Percentiles rank a stretch among this genome's conserved stretches.
phyloP scores from a whole-genome alignment of 139 green algal species.

The Picochlorum costavermella region DNA sequence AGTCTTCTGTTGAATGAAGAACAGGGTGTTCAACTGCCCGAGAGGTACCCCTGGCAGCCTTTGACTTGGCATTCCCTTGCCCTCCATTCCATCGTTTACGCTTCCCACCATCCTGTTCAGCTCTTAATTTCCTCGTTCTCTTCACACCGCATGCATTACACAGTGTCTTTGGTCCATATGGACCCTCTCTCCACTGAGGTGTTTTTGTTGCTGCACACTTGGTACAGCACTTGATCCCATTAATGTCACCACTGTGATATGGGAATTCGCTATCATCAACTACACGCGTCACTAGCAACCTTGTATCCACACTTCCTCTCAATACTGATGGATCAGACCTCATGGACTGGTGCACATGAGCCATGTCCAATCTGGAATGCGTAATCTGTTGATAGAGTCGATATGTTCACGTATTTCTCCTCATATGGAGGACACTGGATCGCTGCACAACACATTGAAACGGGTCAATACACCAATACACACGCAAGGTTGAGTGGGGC shows the following conservation, averaged over 20 bases:
- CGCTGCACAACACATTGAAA: too few species aligned
- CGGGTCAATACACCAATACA: too few species aligned
- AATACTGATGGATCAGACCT: too few species aligned
- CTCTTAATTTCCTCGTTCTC: constrained; percentile 33
- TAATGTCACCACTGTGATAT: constrained; percentile 2
- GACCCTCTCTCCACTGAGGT: constrained; percentile 51
- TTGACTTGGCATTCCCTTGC: background rate
- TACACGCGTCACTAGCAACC: too few species aligned
- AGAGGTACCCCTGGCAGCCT: background rate
- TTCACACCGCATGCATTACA: constrained; percentile 48
- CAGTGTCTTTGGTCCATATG: constrained; percentile 44
- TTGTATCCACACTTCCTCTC: too few species aligned
- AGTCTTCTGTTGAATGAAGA: constrained; percentile 11
- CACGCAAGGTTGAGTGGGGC: too few species aligned
- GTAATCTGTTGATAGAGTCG: too few species aligned
- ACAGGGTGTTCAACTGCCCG: background rate
- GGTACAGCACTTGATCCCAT: constrained; percentile 36
- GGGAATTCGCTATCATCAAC: constrained; percentile 11
- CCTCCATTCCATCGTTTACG: constrained; percentile 17
- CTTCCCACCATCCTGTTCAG: constrained; percentile 29
- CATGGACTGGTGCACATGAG: too few species aligned
- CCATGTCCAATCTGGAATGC: too few species aligned
- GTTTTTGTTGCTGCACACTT: constrained; percentile 45
- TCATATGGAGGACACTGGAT: too few species aligned
- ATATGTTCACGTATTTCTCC: too few species aligned